Conservation (phyloP, 306 rosid genomes). For the Gastrolobium bilobum region DNA sequence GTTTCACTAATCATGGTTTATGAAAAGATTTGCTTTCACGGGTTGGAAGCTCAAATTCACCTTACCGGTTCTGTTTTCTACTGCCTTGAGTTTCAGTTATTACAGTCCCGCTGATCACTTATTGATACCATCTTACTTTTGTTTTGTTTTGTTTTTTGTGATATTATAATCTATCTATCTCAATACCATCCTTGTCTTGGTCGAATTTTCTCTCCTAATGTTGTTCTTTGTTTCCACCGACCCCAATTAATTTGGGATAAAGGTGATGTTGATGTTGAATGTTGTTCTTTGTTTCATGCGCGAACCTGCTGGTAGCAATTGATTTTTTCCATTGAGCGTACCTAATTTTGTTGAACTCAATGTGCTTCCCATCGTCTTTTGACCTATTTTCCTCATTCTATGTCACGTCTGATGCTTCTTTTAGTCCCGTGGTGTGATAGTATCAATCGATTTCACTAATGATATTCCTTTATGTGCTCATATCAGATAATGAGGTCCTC, state of each 20-base stretch:
- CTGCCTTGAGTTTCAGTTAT: not conserved
- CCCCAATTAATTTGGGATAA: too few species aligned
- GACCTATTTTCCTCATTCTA: not conserved
- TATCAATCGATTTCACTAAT: not conserved
- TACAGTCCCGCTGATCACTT: not conserved
- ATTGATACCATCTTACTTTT: conserved; percentile 5
- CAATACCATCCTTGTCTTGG: not conserved
- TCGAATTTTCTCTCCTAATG: not conserved
- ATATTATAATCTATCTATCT: not conserved
- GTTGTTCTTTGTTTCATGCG: not conserved
- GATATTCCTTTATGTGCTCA: not conserved
- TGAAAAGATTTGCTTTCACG: not conserved
- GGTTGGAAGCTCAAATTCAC: not conserved
- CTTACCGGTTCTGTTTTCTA: not conserved
- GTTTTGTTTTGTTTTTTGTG: not conserved
- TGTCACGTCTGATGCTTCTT: not conserved
- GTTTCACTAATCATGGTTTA: conserved; percentile 5
- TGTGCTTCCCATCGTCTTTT: conserved; percentile 2
- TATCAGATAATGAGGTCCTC: not conserved
- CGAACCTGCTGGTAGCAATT: not conserved
- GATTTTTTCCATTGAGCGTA: not conserved
- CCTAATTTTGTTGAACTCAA: not conserved
- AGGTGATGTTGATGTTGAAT: too few species aligned
- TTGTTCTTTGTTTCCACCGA: conserved; percentile 2
- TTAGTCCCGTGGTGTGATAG: not conserved